Conservation (phyloP, 768 basidiomycete species). For the Lentinula detonsa region DNA sequence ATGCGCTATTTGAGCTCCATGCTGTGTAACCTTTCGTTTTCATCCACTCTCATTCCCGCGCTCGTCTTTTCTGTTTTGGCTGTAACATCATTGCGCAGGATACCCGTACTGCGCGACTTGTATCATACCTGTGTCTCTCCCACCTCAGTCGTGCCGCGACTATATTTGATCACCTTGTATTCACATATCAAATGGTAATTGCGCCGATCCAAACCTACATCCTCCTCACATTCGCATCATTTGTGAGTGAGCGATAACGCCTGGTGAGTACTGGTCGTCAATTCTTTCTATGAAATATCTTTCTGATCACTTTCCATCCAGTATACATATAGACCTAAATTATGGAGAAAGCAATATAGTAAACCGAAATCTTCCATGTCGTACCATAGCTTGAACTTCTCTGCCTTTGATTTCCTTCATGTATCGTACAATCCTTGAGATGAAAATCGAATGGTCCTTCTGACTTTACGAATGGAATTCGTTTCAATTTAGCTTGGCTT, state of each 20-base stretch:
- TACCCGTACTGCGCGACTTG: constrained; percentile 28
- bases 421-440: background rate
- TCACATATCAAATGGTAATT: background rate
- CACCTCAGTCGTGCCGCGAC: too few species aligned
- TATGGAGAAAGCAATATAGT: background rate
- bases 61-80: constrained; percentile 5
- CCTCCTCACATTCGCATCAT: background rate
- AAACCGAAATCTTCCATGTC: background rate
- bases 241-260: background rate
- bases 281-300: background rate
- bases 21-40: constrained; percentile 6
- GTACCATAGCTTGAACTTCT: background rate
- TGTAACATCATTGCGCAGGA: constrained; percentile 14
- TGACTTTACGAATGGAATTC: too few species aligned
- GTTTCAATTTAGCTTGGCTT: background rate
- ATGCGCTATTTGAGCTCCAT: constrained; percentile 12
- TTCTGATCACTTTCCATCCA: background rate
- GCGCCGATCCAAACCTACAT: background rate
- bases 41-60: constrained; percentile 12
- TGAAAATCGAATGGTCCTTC: background rate
- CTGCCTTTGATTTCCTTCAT: background rate
- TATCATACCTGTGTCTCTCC: background rate
- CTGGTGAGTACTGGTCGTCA: background rate
- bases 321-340: background rate
- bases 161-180: background rate